A percentile compares a stretch with the other conserved stretches of the same genome.
phyloP scores from a whole-genome alignment of 768 basidiomycete species.

The Leccinum rimulosum region DNA sequence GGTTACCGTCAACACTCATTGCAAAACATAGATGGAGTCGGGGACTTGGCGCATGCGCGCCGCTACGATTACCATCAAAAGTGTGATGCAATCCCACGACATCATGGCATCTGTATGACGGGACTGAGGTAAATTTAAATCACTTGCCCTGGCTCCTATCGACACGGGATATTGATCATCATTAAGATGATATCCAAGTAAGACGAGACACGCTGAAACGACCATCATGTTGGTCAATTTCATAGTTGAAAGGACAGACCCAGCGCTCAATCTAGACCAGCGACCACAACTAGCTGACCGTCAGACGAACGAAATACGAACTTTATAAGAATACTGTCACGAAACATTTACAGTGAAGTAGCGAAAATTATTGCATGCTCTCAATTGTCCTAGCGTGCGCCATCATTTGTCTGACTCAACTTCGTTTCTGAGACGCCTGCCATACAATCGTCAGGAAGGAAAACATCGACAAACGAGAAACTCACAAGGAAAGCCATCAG shows the following conservation, averaged over 20 bases:
- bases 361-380: background rate
- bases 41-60: no score
- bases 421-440: conserved; percentile 32
- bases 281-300: background rate
- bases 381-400: background rate
- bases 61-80: no score
- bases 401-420: conserved; percentile 4
- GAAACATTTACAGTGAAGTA: conserved; percentile 10
- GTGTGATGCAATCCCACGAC: no score
- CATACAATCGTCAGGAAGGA: background rate
- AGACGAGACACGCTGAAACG: background rate
- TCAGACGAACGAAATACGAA: conserved; percentile 16
- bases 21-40: no score
- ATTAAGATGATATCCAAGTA: background rate
- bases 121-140: background rate
- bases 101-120: background rate
- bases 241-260: background rate
- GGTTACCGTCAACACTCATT: no score
- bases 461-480: background rate
- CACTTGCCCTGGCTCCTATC: background rate
- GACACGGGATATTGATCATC: background rate
- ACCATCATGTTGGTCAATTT: background rate
- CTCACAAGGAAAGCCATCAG: conserved; percentile 69
- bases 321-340: conserved; percentile 29
- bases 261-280: background rate